These are phyloP conservation scores for Aspergillus heteromorphus DNA, from an alignment of 495 filamentous ascomycete genomes.

Conservation along the genomic window DNA sequence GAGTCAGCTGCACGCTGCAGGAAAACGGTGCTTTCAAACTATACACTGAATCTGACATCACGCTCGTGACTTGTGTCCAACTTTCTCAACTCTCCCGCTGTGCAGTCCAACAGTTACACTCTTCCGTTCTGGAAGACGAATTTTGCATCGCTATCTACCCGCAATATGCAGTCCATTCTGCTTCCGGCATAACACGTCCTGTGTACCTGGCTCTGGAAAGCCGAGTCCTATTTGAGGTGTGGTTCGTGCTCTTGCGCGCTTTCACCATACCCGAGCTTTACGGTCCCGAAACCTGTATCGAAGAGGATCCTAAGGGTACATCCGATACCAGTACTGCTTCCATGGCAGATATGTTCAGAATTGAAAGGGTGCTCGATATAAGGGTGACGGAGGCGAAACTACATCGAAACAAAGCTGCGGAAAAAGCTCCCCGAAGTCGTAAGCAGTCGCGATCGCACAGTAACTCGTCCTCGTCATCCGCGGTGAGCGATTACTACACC, in stretches of 20 bases:
- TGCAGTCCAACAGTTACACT: conserved; percentile 82
- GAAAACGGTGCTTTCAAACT: conserved; percentile 95
- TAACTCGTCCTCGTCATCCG: conserved; percentile 24
- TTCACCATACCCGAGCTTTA: conserved; percentile 95
- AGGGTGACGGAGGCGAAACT: conserved; percentile 59
- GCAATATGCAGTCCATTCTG: conserved; percentile 66
- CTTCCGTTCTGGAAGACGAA: conserved; percentile 88
- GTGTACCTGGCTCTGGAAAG: conserved; percentile 83
- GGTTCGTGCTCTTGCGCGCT: conserved; percentile 88
- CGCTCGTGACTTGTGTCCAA: conserved; percentile 74
- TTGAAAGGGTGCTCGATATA: conserved; percentile 56
- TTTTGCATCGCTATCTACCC: conserved; percentile 91
- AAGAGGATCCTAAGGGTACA: conserved; percentile 23
- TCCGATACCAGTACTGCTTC: conserved; percentile 15
- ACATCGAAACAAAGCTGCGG: conserved; percentile 24
- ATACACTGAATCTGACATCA: conserved; percentile 74
- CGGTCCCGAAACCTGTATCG: conserved; percentile 44
- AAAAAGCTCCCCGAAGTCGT: conserved; percentile 33
- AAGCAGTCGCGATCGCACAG: conserved; percentile 36
- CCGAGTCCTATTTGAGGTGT: conserved; percentile 87
- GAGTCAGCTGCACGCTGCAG: conserved; percentile 86
- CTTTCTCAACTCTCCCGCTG: conserved; percentile 85
- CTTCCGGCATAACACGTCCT: conserved; percentile 37
- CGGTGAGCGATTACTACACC: conserved; percentile 61
- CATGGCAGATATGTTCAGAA: conserved; percentile 57